phyloP scores from a whole-genome alignment of 345 rosid genomes.

The Salix koriyanagi region DNA sequence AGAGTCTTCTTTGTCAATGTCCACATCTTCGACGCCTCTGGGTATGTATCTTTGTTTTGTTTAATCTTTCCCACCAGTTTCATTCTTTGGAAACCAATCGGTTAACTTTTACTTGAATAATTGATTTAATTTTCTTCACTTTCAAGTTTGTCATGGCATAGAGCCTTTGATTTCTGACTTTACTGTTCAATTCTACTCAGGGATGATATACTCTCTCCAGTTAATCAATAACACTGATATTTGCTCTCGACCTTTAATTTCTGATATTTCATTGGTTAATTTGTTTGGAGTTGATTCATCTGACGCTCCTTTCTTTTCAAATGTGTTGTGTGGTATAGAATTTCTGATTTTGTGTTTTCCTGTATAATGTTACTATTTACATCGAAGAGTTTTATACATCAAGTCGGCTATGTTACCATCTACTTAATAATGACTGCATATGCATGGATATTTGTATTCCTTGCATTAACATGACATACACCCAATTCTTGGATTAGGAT shows the following conservation, averaged over 20 bases:
- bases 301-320: not conserved
- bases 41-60: conserved; percentile 33
- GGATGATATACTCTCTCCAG: too few species aligned
- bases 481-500: too few species aligned
- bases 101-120: not conserved
- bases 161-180: not conserved
- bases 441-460: too few species aligned
- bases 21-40: conserved; percentile 54
- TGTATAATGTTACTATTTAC: not conserved
- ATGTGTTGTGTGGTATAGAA: not conserved
- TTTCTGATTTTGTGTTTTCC: not conserved
- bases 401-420: not conserved
- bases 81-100: too few species aligned
- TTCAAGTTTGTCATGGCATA: not conserved
- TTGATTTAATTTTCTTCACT: not conserved
- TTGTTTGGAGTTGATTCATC: not conserved
- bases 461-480: too few species aligned
- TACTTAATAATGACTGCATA: not conserved
- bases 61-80: not conserved
- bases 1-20: conserved; percentile 51
- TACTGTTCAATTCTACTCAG: too few species aligned
- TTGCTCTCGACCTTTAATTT: not conserved
- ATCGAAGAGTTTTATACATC: not conserved
- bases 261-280: not conserved
- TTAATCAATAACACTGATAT: not conserved